These are phyloP conservation scores for Neckera pumila DNA, from an alignment of 225 moss, liverwort and hornwort species.

Conservation along the genomic window DNA sequence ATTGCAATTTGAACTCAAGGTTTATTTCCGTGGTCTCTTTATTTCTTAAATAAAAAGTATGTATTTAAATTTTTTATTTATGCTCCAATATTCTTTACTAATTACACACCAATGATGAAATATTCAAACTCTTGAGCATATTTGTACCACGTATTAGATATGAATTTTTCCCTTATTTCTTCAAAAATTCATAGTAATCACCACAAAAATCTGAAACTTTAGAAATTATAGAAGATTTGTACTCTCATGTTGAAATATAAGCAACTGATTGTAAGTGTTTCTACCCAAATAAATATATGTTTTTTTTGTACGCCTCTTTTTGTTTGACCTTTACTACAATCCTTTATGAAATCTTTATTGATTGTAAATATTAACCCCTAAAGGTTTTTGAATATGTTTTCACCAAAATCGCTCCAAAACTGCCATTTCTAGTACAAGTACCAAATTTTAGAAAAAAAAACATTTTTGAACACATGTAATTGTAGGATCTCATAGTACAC, in stretches of 20 bases:
- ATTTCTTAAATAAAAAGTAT: neutral
- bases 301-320: neutral
- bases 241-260: neutral
- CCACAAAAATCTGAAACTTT: neutral
- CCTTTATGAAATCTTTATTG: neutral
- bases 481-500: no score
- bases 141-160: no score
- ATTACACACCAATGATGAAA: neutral
- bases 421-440: no score
- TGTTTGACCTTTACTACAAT: neutral
- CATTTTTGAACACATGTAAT: no score
- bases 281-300: neutral
- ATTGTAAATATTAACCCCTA: no score
- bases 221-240: neutral
- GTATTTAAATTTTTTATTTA: neutral
- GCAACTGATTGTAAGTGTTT: neutral
- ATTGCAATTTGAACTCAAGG: neutral
- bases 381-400: no score
- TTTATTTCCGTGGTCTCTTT: accelerated
- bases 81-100: neutral
- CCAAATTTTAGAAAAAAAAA: no score
- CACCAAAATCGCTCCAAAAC: no score
- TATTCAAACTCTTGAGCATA: neutral
- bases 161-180: neutral
- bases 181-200: neutral